Percentiles rank a stretch among this genome's conserved stretches.
These are phyloP conservation scores for Lizanozyma gosingica DNA, from an alignment of 1,139 yeast genomes.

Conservation along the genomic window DNA sequence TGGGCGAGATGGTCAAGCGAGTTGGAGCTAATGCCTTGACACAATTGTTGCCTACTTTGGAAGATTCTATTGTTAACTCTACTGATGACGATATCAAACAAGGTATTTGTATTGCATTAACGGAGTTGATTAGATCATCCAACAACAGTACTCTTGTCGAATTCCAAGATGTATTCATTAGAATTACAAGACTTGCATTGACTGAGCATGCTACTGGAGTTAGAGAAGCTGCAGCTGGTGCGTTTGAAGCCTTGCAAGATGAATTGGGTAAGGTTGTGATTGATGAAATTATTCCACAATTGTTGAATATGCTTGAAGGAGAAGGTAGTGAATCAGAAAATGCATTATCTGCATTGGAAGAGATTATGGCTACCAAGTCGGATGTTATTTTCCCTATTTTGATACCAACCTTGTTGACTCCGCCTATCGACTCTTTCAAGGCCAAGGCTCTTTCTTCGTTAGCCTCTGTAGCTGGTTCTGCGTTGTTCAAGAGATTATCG, in stretches of 20 bases:
- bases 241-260: constrained; percentile 81
- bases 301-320: constrained; percentile 62
- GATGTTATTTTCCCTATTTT: constrained; percentile 91
- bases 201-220: constrained; percentile 67
- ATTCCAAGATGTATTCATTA: constrained; percentile 63
- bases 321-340: constrained; percentile 50
- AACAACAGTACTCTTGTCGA: constrained; percentile 51
- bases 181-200: constrained; percentile 70
- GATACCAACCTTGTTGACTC: constrained; percentile 72
- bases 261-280: constrained; percentile 77
- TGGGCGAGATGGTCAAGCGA: constrained; percentile 92
- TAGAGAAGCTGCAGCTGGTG: constrained; percentile 84
- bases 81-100: constrained; percentile 77
- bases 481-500: constrained; percentile 65
- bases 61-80: constrained; percentile 49
- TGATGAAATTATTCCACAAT: constrained; percentile 81
- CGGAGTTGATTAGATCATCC: constrained; percentile 76
- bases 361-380: constrained; percentile 84
- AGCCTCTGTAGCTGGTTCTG: constrained; percentile 85
- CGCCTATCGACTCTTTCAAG: constrained; percentile 79
- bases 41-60: constrained; percentile 78
- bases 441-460: constrained; percentile 83
- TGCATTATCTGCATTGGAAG: constrained; percentile 84
- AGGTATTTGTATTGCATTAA: constrained; percentile 92
- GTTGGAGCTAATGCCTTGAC: constrained; percentile 87